Percentiles rank a stretch among this genome's conserved stretches.
These are phyloP conservation scores for Ilyonectria sp. DNA, from an alignment of 2,329 filamentous ascomycete genomes.

Conservation along the genomic window DNA sequence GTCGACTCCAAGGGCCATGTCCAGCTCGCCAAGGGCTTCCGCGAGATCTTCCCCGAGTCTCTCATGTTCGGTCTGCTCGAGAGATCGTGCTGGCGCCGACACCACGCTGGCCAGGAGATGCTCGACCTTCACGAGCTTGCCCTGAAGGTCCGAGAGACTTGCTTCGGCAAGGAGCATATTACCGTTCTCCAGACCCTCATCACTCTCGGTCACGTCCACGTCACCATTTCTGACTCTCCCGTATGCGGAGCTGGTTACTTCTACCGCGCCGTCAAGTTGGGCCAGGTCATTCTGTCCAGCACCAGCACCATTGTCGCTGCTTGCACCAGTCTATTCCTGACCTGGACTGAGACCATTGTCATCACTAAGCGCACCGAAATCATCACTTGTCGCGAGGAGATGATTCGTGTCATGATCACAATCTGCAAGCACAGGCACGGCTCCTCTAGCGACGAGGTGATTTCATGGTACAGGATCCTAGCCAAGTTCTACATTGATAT, in stretches of 20 bases:
- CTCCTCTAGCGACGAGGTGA: constrained; percentile 52
- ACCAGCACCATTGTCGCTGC: constrained; percentile 52
- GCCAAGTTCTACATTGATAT: constrained; percentile 56
- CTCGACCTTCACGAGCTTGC: constrained; percentile 52
- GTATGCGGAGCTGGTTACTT: constrained; percentile 51
- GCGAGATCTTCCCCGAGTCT: constrained; percentile 54
- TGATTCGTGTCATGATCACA: constrained; percentile 57
- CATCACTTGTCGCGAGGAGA: constrained; percentile 55
- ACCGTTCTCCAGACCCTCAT: constrained; percentile 56
- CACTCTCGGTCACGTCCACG: constrained; percentile 53
- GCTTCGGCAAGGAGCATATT: constrained; percentile 54
- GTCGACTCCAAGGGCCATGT: constrained; percentile 48
- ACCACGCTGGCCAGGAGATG: constrained; percentile 40
- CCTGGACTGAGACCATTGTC: constrained; percentile 52
- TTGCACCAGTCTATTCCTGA: constrained; percentile 55
- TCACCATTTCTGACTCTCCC: constrained; percentile 40
- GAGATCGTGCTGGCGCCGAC: constrained; percentile 50
- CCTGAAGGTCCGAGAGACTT: constrained; percentile 53
- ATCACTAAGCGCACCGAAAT: constrained; percentile 55
- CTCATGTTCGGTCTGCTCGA: constrained; percentile 56
- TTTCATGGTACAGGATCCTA: constrained; percentile 55
- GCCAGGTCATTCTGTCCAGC: constrained; percentile 51
- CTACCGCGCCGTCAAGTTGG: constrained; percentile 53
- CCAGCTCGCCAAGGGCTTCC: constrained; percentile 51
- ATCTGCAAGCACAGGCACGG: constrained; percentile 55